phyloP scores from a whole-genome alignment of 257 asterid genomes.

The Solanum pennellii region DNA sequence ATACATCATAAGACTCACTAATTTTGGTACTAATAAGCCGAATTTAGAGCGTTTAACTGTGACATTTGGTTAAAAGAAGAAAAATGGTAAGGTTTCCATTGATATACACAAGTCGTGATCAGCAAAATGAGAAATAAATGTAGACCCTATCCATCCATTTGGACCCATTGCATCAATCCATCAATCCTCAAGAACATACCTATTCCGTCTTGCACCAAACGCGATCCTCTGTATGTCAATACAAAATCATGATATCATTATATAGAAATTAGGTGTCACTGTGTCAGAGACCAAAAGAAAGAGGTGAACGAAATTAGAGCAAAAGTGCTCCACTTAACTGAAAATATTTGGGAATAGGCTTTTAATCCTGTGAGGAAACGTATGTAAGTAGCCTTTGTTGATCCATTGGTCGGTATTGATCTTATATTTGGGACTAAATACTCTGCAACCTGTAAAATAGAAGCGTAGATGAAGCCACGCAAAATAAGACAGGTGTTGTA shows the following conservation, averaged over 20 bases:
- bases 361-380: slow-evolving; percentile 89
- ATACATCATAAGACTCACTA: background rate
- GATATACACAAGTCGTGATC: background rate
- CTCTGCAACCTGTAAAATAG: slow-evolving; percentile 55
- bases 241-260: background rate
- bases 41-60: background rate
- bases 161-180: background rate
- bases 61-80: background rate
- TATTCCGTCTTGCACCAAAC: slow-evolving; percentile 83
- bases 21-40: background rate
- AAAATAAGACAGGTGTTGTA: background rate
- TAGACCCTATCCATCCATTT: background rate
- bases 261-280: background rate
- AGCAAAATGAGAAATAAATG: background rate
- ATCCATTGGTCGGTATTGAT: slow-evolving; percentile 58
- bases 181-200: slow-evolving; percentile 64
- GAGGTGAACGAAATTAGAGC: background rate
- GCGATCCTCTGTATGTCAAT: slow-evolving; percentile 54
- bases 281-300: background rate
- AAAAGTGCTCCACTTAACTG: slow-evolving; percentile 36
- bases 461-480: background rate
- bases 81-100: background rate
- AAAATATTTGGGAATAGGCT: slow-evolving; percentile 90
- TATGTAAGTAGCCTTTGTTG: slow-evolving; percentile 80
- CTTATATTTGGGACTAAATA: slow-evolving; percentile 81